A percentile compares a stretch with the other conserved stretches of the same genome.
phyloP scores from a whole-genome alignment of 805 yeast species.

The Tetrapisispora arboricola region DNA sequence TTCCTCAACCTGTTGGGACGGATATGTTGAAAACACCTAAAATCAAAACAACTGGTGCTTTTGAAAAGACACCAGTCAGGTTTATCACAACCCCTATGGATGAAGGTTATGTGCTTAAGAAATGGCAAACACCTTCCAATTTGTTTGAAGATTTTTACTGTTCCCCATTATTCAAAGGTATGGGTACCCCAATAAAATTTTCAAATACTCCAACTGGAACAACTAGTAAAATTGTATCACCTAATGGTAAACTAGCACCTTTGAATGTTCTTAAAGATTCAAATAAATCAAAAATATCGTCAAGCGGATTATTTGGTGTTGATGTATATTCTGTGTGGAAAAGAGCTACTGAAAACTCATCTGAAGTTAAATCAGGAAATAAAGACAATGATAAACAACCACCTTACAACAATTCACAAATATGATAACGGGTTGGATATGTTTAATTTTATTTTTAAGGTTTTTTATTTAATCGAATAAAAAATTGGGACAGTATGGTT shows the following conservation, averaged over 20 bases:
- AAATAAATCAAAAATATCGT: constrained; percentile 19
- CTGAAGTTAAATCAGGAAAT: neutral
- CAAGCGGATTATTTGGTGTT: constrained; percentile 27
- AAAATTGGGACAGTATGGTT: neutral
- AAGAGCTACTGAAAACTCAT: constrained; percentile 18
- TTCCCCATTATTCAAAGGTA: constrained; percentile 24
- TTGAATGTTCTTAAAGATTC: constrained; percentile 7
- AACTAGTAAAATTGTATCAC: constrained; percentile 4
- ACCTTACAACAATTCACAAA: neutral
- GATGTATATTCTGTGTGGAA: constrained; percentile 29
- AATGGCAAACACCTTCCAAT: constrained; percentile 29
- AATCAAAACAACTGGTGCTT: constrained; percentile 7
- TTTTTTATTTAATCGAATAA: too few relatives aligned
- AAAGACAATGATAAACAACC: neutral
- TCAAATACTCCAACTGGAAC: constrained; percentile 13
- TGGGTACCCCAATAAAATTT: constrained; percentile 15
- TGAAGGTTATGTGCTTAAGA: constrained; percentile 12
- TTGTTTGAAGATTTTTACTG: constrained; percentile 26
- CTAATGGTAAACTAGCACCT: constrained; percentile 1
- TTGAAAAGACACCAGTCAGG: constrained; percentile 19
- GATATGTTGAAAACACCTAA: constrained; percentile 18
- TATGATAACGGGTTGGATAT: neutral
- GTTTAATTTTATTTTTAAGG: neutral
- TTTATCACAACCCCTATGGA: constrained; percentile 20
- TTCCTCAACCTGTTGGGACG: constrained; percentile 4